phyloP scores from a whole-genome alignment of 192 early-diverging fungal species.

The Podila clonocystis region DNA sequence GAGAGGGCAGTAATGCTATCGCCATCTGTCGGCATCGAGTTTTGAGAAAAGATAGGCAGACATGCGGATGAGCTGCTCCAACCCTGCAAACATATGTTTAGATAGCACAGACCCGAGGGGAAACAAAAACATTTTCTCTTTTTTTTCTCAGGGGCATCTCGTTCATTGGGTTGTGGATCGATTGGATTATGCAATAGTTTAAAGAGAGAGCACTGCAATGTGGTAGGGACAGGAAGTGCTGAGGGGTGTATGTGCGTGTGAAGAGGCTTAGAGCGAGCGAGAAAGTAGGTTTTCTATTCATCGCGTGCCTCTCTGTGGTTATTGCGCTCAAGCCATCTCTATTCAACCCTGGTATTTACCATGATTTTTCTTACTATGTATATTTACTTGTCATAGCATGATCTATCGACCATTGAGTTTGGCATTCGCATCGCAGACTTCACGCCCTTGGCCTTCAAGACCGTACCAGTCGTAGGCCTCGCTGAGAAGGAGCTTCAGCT shows the following conservation, averaged over 20 bases:
- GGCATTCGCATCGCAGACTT: slow-evolving; percentile 68
- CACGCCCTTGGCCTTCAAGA: slow-evolving; percentile 72
- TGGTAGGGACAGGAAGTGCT: too few species aligned
- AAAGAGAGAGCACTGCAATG: too few species aligned
- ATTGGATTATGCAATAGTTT: too few species aligned
- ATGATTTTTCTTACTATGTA: background rate
- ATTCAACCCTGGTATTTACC: background rate
- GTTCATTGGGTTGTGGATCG: too few species aligned
- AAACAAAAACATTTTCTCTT: background rate
- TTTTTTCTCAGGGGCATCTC: background rate
- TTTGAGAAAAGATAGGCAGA: background rate
- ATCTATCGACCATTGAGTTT: slow-evolving; percentile 65
- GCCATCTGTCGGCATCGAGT: background rate
- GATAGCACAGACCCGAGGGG: background rate
- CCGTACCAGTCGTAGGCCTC: slow-evolving; percentile 61
- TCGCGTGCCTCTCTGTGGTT: too few species aligned
- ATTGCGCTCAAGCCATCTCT: too few species aligned
- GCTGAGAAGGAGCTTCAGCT: slow-evolving; percentile 68
- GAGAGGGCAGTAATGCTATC: background rate
- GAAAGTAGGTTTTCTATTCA: too few species aligned
- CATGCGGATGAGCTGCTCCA: too few species aligned
- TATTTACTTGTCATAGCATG: slow-evolving; percentile 14
- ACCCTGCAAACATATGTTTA: background rate
- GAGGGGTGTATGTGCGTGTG: too few species aligned
- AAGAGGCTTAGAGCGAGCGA: too few species aligned